phyloP scores from a whole-genome alignment of 192 early-diverging fungal species.

The Gorgonomyces haynaldii region DNA sequence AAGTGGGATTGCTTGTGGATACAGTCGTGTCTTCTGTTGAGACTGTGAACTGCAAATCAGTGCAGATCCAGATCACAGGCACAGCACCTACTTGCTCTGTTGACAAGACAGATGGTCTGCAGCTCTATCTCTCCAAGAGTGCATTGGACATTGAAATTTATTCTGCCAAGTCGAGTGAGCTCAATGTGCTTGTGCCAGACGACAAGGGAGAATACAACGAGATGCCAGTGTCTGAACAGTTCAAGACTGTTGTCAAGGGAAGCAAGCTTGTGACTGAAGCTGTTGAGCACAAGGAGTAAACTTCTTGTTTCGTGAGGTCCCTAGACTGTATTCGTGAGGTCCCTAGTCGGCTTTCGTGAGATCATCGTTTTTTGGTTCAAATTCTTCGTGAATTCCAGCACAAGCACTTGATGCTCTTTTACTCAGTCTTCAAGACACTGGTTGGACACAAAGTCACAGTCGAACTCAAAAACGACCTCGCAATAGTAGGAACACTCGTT shows the following conservation, averaged over 20 bases:
- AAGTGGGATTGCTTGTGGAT: conserved; percentile 74
- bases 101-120: conserved; percentile 88
- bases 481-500: conserved; percentile 80
- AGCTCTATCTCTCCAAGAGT: conserved; percentile 75
- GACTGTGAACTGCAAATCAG: conserved; percentile 79
- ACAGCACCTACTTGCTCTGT: conserved; percentile 72
- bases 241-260: conserved; percentile 77
- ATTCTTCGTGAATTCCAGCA: too few species aligned
- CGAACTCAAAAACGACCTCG: conserved; percentile 97
- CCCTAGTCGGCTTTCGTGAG: too few species aligned
- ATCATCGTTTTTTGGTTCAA: too few species aligned
- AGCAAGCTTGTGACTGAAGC: conserved; percentile 55
- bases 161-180: conserved; percentile 83
- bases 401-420: conserved; percentile 49
- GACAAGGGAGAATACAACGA: conserved; percentile 68
- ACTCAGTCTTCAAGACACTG: conserved; percentile 99
- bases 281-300: conserved; percentile 74
- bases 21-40: conserved; percentile 76
- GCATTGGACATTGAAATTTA: conserved; percentile 68
- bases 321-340: too few species aligned
- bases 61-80: conserved; percentile 76
- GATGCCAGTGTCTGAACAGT: conserved; percentile 83
- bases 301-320: too few species aligned
- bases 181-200: conserved; percentile 75
- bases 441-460: conserved; percentile 91